Conservation (phyloP, 2,329 filamentous ascomycete species). For the Colletotrichum siamense region DNA sequence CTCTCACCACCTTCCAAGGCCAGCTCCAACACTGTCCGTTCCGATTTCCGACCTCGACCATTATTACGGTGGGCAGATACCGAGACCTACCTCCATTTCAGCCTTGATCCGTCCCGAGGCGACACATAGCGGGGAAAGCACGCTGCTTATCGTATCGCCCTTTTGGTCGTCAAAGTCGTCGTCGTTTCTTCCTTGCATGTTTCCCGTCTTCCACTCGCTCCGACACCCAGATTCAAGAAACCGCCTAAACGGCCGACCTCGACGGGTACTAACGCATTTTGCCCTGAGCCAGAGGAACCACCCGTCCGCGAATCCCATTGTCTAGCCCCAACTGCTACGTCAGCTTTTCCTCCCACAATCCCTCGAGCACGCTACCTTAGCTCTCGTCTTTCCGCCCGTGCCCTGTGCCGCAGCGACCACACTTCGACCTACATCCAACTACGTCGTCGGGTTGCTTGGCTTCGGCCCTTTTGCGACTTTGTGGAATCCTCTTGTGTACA, state of each 20-base stretch:
- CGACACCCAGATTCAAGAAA: background rate
- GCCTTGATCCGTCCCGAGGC: background rate
- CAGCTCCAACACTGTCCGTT: background rate
- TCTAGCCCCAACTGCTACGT: constrained; percentile 8
- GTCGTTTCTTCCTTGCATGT: background rate
- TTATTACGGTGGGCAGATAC: background rate
- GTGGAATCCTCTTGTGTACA: background rate
- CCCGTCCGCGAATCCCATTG: background rate
- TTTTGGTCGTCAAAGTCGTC: background rate
- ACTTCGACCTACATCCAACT: background rate
- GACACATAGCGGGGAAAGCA: background rate
- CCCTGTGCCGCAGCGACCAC: background rate
- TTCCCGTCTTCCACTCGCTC: background rate
- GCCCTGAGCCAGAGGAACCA: constrained; percentile 1
- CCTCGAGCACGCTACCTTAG: constrained; percentile 4
- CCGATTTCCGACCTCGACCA: background rate
- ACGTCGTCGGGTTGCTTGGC: constrained; percentile 14
- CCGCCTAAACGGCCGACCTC: background rate
- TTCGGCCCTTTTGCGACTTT: constrained; percentile 9
- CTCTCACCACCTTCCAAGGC: background rate
- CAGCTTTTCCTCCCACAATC: constrained; percentile 1
- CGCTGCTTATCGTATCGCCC: background rate
- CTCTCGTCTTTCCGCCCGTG: constrained; percentile 1
- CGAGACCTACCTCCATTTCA: background rate
- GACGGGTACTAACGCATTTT: background rate